These are phyloP conservation scores for Musa itinerans DNA, from an alignment of 176 grass and related monocot species.

Conservation along the genomic window DNA sequence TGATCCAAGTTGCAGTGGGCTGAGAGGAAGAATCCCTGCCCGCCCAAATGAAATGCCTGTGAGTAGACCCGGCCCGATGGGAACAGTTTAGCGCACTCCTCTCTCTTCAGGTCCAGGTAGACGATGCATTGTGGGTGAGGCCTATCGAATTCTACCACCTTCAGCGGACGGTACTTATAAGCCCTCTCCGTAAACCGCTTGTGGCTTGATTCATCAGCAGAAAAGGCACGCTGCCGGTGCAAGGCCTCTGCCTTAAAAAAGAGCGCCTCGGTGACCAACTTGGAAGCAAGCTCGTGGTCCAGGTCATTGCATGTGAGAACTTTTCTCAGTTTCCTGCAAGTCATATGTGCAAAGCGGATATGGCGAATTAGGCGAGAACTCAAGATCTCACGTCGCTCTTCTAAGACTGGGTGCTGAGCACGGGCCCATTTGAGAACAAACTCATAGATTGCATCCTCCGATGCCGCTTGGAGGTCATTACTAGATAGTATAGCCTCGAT, in stretches of 20 bases:
- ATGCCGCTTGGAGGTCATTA: slow-evolving; percentile 24
- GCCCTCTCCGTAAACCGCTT: slow-evolving; percentile 16
- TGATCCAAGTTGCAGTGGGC: slow-evolving; percentile 29
- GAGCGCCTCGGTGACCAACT: slow-evolving; percentile 19
- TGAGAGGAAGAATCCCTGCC: slow-evolving; percentile 27
- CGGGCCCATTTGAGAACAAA: slow-evolving; percentile 29
- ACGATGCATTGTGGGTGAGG: slow-evolving; percentile 26
- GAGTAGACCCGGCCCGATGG: slow-evolving; percentile 21
- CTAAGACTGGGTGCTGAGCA: slow-evolving; percentile 6
- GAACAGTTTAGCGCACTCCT: slow-evolving; percentile 12
- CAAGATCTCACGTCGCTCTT: slow-evolving; percentile 23
- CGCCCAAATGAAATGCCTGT: slow-evolving; percentile 21
- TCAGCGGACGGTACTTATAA: slow-evolving; percentile 24
- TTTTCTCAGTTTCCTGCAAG: slow-evolving; percentile 25
- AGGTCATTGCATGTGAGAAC: slow-evolving; percentile 20
- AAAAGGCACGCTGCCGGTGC: slow-evolving; percentile 9
- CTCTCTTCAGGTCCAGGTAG: slow-evolving; percentile 21
- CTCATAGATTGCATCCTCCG: slow-evolving; percentile 25
- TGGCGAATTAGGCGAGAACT: slow-evolving; percentile 8
- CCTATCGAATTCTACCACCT: slow-evolving; percentile 23
- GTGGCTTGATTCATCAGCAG: background rate
- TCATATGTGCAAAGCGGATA: slow-evolving; percentile 23
- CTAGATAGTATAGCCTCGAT: slow-evolving; percentile 28
- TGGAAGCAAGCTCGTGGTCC: slow-evolving; percentile 19
- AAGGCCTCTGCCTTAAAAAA: slow-evolving; percentile 28